These are phyloP conservation scores for Starmerella sp. DNA, from an alignment of 805 yeast species.

Conservation along the genomic window DNA sequence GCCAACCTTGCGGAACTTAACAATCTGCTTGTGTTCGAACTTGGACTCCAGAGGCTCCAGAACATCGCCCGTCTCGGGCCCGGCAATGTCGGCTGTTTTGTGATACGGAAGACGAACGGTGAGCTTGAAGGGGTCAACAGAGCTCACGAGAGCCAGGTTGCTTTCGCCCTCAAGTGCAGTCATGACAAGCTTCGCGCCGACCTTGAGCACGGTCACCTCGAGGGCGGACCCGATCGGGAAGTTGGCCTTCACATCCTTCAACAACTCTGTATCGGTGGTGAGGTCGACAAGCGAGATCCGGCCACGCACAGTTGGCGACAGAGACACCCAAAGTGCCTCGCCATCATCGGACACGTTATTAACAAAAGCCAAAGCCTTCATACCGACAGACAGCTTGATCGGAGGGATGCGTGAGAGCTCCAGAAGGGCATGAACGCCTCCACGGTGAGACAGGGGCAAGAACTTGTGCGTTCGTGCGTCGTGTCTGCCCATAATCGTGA, in stretches of 20 bases:
- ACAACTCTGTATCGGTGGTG: slow-evolving; percentile 39
- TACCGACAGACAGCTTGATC: slow-evolving; percentile 38
- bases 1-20: slow-evolving; percentile 1
- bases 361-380: slow-evolving; percentile 47
- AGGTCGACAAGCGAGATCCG: slow-evolving; percentile 55
- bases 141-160: slow-evolving; percentile 52
- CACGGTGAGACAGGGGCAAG: slow-evolving; percentile 51
- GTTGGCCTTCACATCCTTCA: slow-evolving; percentile 40
- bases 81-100: slow-evolving; percentile 51
- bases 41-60: slow-evolving; percentile 34
- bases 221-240: slow-evolving; percentile 68
- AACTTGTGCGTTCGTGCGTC: slow-evolving; percentile 59
- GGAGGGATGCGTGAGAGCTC: slow-evolving; percentile 52
- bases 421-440: slow-evolving; percentile 44
- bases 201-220: slow-evolving; percentile 41
- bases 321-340: slow-evolving; percentile 47
- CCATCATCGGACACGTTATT: slow-evolving; percentile 49
- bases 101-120: slow-evolving; percentile 58
- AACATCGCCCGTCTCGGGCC: slow-evolving; percentile 68
- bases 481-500: slow-evolving; percentile 63
- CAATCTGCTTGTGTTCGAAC: slow-evolving; percentile 39
- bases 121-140: slow-evolving; percentile 47
- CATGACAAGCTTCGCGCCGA: slow-evolving; percentile 32
- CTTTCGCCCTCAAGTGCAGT: slow-evolving; percentile 36
- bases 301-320: slow-evolving; percentile 60